Percentiles rank a stretch among this genome's conserved stretches.
Evolutionary conservation across 2,329 filamentous ascomycete genomes (phyloP).

Genomic region (Fusarium kyushuense): DNA sequence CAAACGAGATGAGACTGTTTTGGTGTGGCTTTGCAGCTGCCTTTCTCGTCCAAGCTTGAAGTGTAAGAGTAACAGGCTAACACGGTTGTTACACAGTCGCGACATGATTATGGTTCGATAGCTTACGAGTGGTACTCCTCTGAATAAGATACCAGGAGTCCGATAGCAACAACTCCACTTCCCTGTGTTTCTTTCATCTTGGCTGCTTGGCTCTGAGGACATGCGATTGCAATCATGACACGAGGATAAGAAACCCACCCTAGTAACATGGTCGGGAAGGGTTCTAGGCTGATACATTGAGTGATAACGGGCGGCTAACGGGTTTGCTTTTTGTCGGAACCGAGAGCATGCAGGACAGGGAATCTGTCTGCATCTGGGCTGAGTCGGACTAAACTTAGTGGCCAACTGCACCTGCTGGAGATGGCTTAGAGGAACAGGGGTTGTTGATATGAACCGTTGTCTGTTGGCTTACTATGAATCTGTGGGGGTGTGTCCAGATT

Average conservation of each 20-base stretch:
- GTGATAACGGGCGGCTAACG: constrained; percentile 6
- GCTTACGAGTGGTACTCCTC: constrained; percentile 7
- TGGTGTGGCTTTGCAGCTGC: constrained; percentile 33
- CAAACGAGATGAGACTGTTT: not conserved
- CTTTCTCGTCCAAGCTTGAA: constrained; percentile 29
- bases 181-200: constrained; percentile 28
- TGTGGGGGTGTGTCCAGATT: constrained; percentile 2
- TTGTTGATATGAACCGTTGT: constrained; percentile 21
- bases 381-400: constrained; percentile 27
- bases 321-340: constrained; percentile 21
- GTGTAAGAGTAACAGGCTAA: not conserved
- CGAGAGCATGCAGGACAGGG: constrained; percentile 14
- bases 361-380: not conserved
- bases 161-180: constrained; percentile 30
- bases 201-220: not conserved
- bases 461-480: constrained; percentile 6
- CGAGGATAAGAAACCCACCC: constrained; percentile 16
- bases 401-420: constrained; percentile 36
- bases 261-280: constrained; percentile 3
- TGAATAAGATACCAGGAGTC: constrained; percentile 5
- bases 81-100: constrained; percentile 11
- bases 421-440: constrained; percentile 37
- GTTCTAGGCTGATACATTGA: constrained; percentile 4
- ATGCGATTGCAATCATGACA: constrained; percentile 23
- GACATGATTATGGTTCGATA: constrained; percentile 25